Evolutionary conservation across 441 rosid genomes (phyloP).

Genomic region (Croton setiger): DNA sequence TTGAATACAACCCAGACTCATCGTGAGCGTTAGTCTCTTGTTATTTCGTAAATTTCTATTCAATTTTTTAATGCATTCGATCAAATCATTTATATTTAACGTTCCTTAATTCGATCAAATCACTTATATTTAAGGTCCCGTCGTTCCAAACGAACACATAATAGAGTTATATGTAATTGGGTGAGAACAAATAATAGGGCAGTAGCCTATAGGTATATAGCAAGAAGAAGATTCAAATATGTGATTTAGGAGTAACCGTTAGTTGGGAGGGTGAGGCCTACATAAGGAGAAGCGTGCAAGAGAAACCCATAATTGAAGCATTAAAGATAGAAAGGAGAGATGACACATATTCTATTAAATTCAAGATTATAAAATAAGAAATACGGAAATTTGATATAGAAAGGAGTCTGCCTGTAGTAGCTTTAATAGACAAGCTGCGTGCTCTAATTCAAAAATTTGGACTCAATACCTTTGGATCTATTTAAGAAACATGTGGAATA

Average conservation of each 20-base stretch:
- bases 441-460: conserved; percentile 27
- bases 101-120: no score
- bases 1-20: no score
- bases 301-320: background rate
- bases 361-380: conserved; percentile 24
- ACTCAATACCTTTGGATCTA: conserved; percentile 22
- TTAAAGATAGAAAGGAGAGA: background rate
- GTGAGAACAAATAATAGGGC: no score
- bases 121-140: no score
- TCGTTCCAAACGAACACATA: no score
- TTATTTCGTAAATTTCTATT: no score
- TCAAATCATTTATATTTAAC: no score
- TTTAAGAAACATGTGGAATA: conserved; percentile 21
- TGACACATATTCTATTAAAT: background rate
- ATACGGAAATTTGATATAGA: conserved; percentile 26
- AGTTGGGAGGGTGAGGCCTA: conserved; percentile 11
- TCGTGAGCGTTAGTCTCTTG: no score
- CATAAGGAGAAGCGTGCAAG: conserved; percentile 11
- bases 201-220: no score
- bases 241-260: background rate
- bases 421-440: conserved; percentile 49
- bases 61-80: no score
- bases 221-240: background rate
- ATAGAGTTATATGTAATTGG: no score
- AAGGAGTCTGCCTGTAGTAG: conserved; percentile 35